Conservation (phyloP, 73 alveolate species). For the Paramecium octaurelia region DNA sequence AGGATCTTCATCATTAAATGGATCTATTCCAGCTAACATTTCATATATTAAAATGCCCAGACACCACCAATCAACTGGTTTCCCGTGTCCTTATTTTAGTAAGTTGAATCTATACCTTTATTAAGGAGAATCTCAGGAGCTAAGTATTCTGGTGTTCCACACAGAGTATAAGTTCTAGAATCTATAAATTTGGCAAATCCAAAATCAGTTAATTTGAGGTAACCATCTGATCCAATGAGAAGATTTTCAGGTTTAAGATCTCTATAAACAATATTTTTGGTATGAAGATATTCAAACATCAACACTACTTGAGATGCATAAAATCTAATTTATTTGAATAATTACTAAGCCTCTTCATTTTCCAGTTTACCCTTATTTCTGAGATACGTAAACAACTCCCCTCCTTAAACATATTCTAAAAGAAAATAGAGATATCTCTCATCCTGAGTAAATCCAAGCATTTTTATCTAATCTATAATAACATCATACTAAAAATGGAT, state of each 20-base stretch:
- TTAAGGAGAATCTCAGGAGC: constrained; percentile 97
- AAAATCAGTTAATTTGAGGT: constrained; percentile 96
- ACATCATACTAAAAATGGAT: constrained; percentile 39
- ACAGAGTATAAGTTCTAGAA: constrained; percentile 98
- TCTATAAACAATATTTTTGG: constrained; percentile 92
- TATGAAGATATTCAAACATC: constrained; percentile 95
- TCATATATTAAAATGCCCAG: constrained; percentile 93
- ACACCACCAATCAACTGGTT: constrained; percentile 99
- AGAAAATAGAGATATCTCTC: constrained; percentile 87
- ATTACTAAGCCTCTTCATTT: constrained; percentile 70
- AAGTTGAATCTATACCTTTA: constrained; percentile 59
- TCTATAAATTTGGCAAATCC: constrained; percentile 98
- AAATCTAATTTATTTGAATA: constrained; percentile 67
- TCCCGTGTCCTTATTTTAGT: constrained; percentile 89
- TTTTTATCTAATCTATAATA: constrained; percentile 57
- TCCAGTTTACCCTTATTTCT: constrained; percentile 84
- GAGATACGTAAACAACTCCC: constrained; percentile 91
- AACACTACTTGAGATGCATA: constrained; percentile 71
- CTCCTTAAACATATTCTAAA: constrained; percentile 95
- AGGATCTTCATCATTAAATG: constrained; percentile 97
- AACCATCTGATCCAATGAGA: constrained; percentile 91
- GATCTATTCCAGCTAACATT: constrained; percentile 89
- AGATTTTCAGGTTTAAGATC: constrained; percentile 97
- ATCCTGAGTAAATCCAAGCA: constrained; percentile 82
- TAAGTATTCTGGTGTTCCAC: constrained; percentile 98